Evolutionary conservation across 257 asterid species (phyloP).

Genomic region (Salvia splendens): DNA sequence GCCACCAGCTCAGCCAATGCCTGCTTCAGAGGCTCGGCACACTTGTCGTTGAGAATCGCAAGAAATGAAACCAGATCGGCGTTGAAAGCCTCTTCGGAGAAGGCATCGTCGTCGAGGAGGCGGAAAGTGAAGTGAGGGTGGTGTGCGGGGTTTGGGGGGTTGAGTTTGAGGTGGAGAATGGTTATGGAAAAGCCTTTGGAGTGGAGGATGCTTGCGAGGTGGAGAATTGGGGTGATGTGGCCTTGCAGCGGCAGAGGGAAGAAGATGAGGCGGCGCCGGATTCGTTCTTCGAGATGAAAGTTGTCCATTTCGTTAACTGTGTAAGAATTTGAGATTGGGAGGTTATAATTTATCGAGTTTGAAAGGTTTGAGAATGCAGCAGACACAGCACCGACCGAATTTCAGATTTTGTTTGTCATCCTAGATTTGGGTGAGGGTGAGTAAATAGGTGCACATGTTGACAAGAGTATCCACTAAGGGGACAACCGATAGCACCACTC

Average conservation of each 20-base stretch:
- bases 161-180: slow-evolving; percentile 40
- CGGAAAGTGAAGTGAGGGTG: slow-evolving; percentile 44
- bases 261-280: no score
- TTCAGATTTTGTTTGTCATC: no score
- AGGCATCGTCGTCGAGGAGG: slow-evolving; percentile 29
- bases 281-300: no score
- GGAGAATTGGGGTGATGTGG: slow-evolving; percentile 54
- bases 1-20: slow-evolving; percentile 24
- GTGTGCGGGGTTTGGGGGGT: slow-evolving; percentile 45
- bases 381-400: no score
- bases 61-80: slow-evolving; percentile 26
- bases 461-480: no score
- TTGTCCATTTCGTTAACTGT: no score
- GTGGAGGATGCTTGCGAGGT: slow-evolving; percentile 49
- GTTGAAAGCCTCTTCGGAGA: slow-evolving; percentile 12
- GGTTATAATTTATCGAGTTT: no score
- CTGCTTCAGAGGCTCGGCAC: slow-evolving; percentile 25
- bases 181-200: slow-evolving; percentile 43
- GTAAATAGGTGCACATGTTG: no score
- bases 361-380: no score
- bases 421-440: no score
- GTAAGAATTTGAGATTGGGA: no score
- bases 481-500: no score
- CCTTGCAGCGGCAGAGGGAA: slow-evolving; percentile 37
- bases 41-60: slow-evolving; percentile 20